Base-by-base conservation (phyloP, 441 rosid genomes). In the Arabidopsis hybrid region DNA sequence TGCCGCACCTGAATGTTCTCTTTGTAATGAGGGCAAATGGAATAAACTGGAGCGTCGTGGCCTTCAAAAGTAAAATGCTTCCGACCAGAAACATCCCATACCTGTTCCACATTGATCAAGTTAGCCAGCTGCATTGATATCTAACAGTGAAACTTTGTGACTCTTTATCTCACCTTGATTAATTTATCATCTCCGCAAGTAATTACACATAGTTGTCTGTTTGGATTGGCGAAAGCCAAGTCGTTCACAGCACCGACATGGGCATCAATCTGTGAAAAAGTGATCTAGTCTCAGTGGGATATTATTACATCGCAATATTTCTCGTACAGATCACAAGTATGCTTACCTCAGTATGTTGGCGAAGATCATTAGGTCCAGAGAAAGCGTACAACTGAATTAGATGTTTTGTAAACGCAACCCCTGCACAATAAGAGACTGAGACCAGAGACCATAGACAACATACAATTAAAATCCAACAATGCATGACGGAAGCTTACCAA, bases 181-280 rank as follows among this genome's bases (percentile, higher is more conserved):
- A 86, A 77, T 78, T 87, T 91, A 75, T 95, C 99, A 68, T 92
- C 96, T 82, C 97, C 97, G 81, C 99, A 95, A 32, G 97, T 92
- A 67, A 95, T 92, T 31, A 95, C 85, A 73, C 97, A 92, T 14
- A 83, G 74, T 74, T 88, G 93, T 77, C 87, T 88, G 88, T 84
- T 90, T 70, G 91, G 95, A 81, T 83, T 82, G 75, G 95, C 91
- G 83, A 95, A 95, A 77, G 97, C 95, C 74, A 95, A 79, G 86
- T 95, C 99, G 78, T 89, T 95, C 67, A 95, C 97, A 42, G 89
- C 83, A 61, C 99, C 99, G 68, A 31, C 65, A 83, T 95, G 99
- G 26, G 99, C 94, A 42, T 90, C 97, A 82, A 95, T 84, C 99
- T 95, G 86, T 59, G 59, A 71, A 78, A 38, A 57, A 60, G 34